Evolutionary conservation across 495 filamentous ascomycete species (phyloP), one percentile per base, ranked within the genome.

Genomic region (Aspergillus panamensis): DNA sequence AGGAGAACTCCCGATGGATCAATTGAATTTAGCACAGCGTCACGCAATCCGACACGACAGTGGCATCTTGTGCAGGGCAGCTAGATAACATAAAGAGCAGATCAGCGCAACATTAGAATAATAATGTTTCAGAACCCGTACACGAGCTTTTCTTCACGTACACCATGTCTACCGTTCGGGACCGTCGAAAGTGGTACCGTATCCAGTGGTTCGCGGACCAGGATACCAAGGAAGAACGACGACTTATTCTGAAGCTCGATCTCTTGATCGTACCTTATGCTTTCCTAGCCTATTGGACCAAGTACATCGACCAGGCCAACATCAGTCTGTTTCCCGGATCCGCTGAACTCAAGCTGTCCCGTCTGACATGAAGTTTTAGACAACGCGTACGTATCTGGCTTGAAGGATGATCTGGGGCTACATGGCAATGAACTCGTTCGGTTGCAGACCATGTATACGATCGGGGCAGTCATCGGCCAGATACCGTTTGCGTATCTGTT

Each of bases 401-500:
- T 60, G 13, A 44, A 37, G 20, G 51, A 60, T 17, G 58, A 60
- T 20, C 21, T 60, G 12, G 25, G 37, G 6, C 58, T 60, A 3
- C 51, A 53, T 4, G 58, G 51, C 1, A 50, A 60, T 32, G 58
- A 50, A 33, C 45, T 60, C 16, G 58, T 60, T 6, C 25, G 55
- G 16, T 21, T 60, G 25, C 58, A 60, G 45, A 60, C 58, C 1
- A 60, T 60, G 35, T 60, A 60, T 61, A 77, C 73, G 13, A 60
- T 82, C 42, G 80, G 80, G n/a, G 75, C 75, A 12, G 78, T 80
- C 16, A 40, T 79, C 1, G 77, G 77, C 35, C 80, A 80, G 60
- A 60, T 82, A 19, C 80, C 78, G 6, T 80, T 80, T 62, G 67
- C 72, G 21, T 80, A 75, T 62, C 61, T 82, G 16, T 80, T 82